phyloP scores from a whole-genome alignment of 2,329 filamentous ascomycete genomes.

The Hymenoscyphus albidus region DNA sequence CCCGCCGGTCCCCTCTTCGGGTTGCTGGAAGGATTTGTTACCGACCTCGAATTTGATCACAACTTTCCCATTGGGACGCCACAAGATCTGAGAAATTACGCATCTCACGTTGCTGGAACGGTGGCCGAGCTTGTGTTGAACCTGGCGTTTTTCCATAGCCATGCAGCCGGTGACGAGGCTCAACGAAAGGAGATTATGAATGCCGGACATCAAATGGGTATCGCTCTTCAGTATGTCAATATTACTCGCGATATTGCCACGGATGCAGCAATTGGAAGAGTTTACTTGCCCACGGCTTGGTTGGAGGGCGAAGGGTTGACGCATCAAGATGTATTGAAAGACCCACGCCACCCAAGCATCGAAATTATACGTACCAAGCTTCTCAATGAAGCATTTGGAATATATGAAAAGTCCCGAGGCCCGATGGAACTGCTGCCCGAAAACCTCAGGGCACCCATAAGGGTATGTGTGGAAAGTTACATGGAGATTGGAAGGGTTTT shows the following conservation, averaged over 20 bases:
- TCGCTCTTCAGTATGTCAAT: constrained; percentile 73
- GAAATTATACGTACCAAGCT: constrained; percentile 50
- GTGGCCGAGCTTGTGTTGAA: constrained; percentile 66
- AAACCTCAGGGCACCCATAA: constrained; percentile 59
- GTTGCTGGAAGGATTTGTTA: constrained; percentile 65
- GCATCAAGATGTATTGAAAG: constrained; percentile 50
- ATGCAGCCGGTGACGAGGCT: constrained; percentile 20
- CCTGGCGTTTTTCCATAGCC: constrained; percentile 57
- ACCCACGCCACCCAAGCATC: constrained; percentile 45
- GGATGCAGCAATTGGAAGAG: constrained; percentile 61
- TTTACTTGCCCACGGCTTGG: constrained; percentile 66
- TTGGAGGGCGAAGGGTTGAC: constrained; percentile 53
- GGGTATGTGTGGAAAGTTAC: constrained; percentile 70
- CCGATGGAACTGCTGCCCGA: constrained; percentile 59
- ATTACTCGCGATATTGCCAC: constrained; percentile 69
- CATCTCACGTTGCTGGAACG: constrained; percentile 66
- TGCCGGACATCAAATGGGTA: constrained; percentile 63
- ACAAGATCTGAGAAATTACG: constrained; percentile 58
- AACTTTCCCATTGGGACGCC: constrained; percentile 53
- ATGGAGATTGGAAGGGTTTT: constrained; percentile 71
- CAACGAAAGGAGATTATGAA: constrained; percentile 45
- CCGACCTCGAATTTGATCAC: constrained; percentile 56
- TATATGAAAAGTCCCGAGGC: constrained; percentile 52
- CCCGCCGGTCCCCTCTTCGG: constrained; percentile 57
- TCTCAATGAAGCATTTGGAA: constrained; percentile 56